Base-by-base conservation (phyloP, 257 asterid genomes). In the Capsicum rhomboideum region DNA sequence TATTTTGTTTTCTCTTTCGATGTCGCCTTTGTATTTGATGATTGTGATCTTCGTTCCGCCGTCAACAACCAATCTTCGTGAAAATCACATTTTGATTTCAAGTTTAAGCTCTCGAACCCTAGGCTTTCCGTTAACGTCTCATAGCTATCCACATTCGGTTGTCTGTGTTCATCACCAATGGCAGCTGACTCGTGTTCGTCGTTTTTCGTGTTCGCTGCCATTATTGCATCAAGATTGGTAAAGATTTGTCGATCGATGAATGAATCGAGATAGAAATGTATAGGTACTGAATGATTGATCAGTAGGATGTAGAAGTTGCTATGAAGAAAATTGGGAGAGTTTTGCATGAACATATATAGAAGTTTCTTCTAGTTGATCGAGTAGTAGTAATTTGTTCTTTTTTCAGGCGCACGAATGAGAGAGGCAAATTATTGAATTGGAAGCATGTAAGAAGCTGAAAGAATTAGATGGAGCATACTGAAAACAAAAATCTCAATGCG, bases 101-200 rank as follows among this genome's bases (percentile, higher is more conserved):
- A 83, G 13, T 34, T 80, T 7, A 83, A 54, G 83, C 84, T 83
- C 59, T 86, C 87, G 26, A 74, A 66, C 21, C 87, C 87, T 44
- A 84, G 10, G 80, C 69, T 58, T 16, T 82, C 86, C 20, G 86
- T 83, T 37, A 31, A 49, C 14, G 83, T 86, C 21, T 63, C 71
- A 34, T 34, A 34, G 4, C 40, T 34, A 34, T 34, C 40, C 40
- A 34, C 40, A 34, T 34, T 44, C 23, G 11, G 59, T 13, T 8
- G 31, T 34, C 40, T 34, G 10, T 29, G 4, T 7, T 72, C 13
- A 37, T 71, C 59, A 46, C 12, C 34, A 72, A 23, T 40, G 79
- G 10, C 3, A 1, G n/a, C 44, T 68, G 23, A 6, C 6, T 63
- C 26, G 5, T 34, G 54, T n/a, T n/a, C 37, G 13, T 44, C 7